Base-by-base conservation (phyloP, 306 rosid species). In the Mimosa bimucronata region DNA sequence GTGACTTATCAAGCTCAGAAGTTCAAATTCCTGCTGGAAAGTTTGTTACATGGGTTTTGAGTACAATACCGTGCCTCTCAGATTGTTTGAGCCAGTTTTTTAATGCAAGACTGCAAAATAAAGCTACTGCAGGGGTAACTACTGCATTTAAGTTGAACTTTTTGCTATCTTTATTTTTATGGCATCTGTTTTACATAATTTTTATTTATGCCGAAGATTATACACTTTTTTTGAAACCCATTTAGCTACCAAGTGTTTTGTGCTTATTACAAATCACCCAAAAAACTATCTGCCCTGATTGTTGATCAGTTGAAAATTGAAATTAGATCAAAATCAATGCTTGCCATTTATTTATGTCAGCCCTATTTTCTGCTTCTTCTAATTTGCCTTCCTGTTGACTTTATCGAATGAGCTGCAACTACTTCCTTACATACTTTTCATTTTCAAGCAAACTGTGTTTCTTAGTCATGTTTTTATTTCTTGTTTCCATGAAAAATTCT, bases 11-110 rank as follows among this genome's bases (percentile, higher is more conserved):
- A 40, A 85, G 86, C 48, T 83, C 88, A 88, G 92, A 89, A 73
- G 86, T 84, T 82, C 80, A 89, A 69, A 80, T 94, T 77, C 92
- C 95, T 42, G 85, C 82, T 1, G 97, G 92, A 71, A 91, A 88
- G 86, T 90, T 94, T 87, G 70, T 83, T 42, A 77, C 91, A 16
- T 94, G 98, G 98, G 90, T 86, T 62, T 70, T 89, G 87, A 85
- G 82, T 60, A 87, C 93, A 6, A 86, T 90, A 72, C 92, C 97
- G 1, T 77, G 87, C 86, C 92, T 92, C 62, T 84, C 97, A 0
- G 92, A 91, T 82, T 88, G 95, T 80, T 84, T 92, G 29, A 68
- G 82, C 29, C 89, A 79, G 66, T 92, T 86, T 86, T 87, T 85
- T 66, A 83, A 88, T 84, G 83, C 94, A 30, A 90, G 88, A 85